Conservation (phyloP, 2,329 filamentous ascomycete species). For the Verticillium nubilum region DNA sequence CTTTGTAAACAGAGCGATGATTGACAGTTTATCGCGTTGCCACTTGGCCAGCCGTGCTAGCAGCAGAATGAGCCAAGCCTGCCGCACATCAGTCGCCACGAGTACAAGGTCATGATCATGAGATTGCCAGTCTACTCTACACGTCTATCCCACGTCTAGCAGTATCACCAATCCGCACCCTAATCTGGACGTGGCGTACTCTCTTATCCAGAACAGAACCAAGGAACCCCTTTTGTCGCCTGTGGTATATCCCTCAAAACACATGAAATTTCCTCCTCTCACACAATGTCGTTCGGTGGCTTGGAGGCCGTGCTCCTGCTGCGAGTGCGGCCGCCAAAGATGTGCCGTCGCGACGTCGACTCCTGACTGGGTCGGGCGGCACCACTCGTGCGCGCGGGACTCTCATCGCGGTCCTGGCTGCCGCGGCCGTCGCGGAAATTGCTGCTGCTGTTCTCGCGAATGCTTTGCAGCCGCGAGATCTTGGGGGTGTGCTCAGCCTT, state of each 20-base stretch:
- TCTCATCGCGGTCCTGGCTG: neutral
- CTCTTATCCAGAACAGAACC: neutral
- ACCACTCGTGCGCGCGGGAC: neutral
- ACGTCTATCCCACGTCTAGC: neutral
- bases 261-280: neutral
- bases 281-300: conserved; percentile 1
- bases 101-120: neutral
- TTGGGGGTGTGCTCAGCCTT: conserved; percentile 27
- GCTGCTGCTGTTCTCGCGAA: conserved; percentile 8
- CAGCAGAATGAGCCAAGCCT: too few relatives aligned
- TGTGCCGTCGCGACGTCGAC: neutral
- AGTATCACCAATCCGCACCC: neutral
- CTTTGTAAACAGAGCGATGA: too few relatives aligned
- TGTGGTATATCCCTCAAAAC: neutral
- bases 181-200: neutral
- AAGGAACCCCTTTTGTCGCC: neutral
- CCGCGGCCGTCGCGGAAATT: neutral
- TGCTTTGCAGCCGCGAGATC: conserved; percentile 9
- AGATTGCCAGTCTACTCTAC: neutral
- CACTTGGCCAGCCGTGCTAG: too few relatives aligned
- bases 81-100: neutral
- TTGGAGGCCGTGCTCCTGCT: neutral
- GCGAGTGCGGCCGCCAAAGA: neutral
- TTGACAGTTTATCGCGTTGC: too few relatives aligned
- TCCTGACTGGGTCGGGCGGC: neutral